phyloP scores from a whole-genome alignment of 2,329 filamentous ascomycete genomes.

The Colletotrichum lindemuthianum region DNA sequence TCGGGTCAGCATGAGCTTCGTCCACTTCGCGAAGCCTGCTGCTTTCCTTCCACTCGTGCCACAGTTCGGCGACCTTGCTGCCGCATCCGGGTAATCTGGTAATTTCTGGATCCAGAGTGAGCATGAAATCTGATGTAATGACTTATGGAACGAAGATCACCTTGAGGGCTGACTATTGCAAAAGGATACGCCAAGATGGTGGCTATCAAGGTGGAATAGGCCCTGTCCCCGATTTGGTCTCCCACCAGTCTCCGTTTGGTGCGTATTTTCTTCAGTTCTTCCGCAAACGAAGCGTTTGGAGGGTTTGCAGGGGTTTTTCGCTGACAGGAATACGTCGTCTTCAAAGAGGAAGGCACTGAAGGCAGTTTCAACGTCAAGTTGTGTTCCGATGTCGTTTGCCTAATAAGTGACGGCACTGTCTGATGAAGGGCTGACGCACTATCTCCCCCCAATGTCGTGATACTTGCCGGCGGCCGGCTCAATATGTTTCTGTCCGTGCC shows the following conservation, averaged over 20 bases:
- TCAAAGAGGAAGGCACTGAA: conserved; percentile 62
- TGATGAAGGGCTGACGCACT: background rate
- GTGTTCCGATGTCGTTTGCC: conserved; percentile 82
- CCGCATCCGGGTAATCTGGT: conserved; percentile 80
- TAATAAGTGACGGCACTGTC: conserved; percentile 57
- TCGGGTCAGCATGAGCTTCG: conserved; percentile 71
- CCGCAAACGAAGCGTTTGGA: conserved; percentile 81
- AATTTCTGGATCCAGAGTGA: conserved; percentile 52
- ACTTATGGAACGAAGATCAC: conserved; percentile 44
- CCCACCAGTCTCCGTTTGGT: conserved; percentile 74
- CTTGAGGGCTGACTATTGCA: conserved; percentile 50
- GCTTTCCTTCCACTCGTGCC: conserved; percentile 74
- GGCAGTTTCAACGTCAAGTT: conserved; percentile 69
- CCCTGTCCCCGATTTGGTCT: conserved; percentile 83
- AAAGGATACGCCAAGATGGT: conserved; percentile 83
- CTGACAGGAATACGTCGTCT: conserved; percentile 79
- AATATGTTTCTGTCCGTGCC: conserved; percentile 37
- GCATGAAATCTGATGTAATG: background rate
- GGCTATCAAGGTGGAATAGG: conserved; percentile 90
- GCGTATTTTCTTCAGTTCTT: conserved; percentile 78
- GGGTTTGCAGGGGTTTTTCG: conserved; percentile 75
- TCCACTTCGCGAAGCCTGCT: conserved; percentile 71
- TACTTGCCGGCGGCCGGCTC: conserved; percentile 33
- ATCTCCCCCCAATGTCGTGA: background rate
- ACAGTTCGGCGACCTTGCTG: conserved; percentile 80